Conservation (phyloP, 148 eudicot genomes). For the Rheum nobile region DNA sequence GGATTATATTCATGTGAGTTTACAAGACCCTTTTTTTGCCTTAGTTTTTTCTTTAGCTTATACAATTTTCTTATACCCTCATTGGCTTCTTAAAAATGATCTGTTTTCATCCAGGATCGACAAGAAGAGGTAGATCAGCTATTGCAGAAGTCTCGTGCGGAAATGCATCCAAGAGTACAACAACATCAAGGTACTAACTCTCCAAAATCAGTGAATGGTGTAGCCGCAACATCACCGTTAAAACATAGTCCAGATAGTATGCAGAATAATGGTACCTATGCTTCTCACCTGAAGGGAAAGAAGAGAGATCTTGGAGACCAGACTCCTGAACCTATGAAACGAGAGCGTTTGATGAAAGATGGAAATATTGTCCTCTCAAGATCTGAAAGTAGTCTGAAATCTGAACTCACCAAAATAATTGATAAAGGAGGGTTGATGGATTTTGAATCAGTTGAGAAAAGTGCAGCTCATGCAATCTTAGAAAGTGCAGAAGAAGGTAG, state of each 20-base stretch:
- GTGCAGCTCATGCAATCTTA: constrained; percentile 77
- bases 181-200: constrained; percentile 66
- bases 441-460: constrained; percentile 59
- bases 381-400: constrained; percentile 39
- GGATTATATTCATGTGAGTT: constrained; percentile 58
- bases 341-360: constrained; percentile 52
- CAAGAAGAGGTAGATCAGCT: constrained; percentile 87
- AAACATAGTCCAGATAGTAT: constrained; percentile 57
- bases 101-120: constrained; percentile 41
- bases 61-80: background rate
- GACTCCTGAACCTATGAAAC: constrained; percentile 43
- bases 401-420: constrained; percentile 57
- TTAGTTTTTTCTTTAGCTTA: constrained; percentile 9
- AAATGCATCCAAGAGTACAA: constrained; percentile 57
- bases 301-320: constrained; percentile 74
- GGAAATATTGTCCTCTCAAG: constrained; percentile 31
- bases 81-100: background rate
- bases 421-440: constrained; percentile 74
- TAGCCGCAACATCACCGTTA: constrained; percentile 35
- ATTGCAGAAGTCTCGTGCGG: constrained; percentile 46
- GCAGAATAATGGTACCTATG: constrained; percentile 39
- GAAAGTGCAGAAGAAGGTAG: constrained; percentile 48
- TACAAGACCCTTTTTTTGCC: constrained; percentile 4
- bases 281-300: constrained; percentile 67
- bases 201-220: constrained; percentile 56